These are phyloP conservation scores for Tolypocladium guangdongense DNA, from an alignment of 2,329 filamentous ascomycete species.

Conservation along the genomic window DNA sequence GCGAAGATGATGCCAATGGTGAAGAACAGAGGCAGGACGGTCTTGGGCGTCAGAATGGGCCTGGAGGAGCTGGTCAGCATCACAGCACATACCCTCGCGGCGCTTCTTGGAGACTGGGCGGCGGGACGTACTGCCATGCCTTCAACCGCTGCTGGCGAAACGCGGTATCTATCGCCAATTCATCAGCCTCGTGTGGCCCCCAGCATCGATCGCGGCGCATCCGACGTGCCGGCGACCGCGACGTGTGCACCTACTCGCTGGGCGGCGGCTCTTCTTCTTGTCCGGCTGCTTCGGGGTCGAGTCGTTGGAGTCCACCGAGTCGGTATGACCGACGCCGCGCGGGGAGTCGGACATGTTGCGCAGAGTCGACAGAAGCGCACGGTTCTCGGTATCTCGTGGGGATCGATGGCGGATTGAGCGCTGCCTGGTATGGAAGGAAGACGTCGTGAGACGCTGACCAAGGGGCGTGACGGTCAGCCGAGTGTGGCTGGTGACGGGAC, in stretches of 20 bases:
- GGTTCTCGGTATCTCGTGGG: background rate
- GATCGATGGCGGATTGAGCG: background rate
- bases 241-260: constrained; percentile 59
- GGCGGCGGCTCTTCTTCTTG: constrained; percentile 84
- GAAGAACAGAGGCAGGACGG: constrained; percentile 85
- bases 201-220: constrained; percentile 1
- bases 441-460: constrained; percentile 1
- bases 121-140: constrained; percentile 79
- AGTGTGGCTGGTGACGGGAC: constrained; percentile 3
- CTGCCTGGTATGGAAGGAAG: background rate
- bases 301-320: constrained; percentile 46
- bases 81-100: background rate
- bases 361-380: background rate
- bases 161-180: constrained; percentile 62
- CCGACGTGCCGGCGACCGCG: background rate
- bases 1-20: constrained; percentile 84
- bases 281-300: constrained; percentile 43
- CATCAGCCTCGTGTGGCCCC: constrained; percentile 8
- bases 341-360: constrained; percentile 35
- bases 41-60: constrained; percentile 91
- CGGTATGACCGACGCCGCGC: constrained; percentile 32
- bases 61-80: constrained; percentile 29
- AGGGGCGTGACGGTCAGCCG: background rate
- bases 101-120: background rate
- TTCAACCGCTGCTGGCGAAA: constrained; percentile 95